Base-by-base conservation (phyloP, 805 yeast genomes). In the Candida ovalis region DNA sequence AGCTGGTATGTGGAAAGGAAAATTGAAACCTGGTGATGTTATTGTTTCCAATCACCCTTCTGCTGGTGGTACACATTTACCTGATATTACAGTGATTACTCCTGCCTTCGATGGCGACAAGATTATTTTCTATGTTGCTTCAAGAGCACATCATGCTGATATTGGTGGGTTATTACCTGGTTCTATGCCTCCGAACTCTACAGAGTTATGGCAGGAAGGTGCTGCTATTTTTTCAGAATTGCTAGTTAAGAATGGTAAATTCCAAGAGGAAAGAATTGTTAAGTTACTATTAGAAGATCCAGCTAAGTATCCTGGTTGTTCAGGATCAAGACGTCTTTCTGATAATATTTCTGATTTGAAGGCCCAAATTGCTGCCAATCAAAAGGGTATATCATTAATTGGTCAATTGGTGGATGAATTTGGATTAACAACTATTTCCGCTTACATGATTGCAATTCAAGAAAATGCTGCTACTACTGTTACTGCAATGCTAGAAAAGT, bases 71-170 rank as follows among this genome's bases (percentile, higher is more conserved):
- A 85, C 94, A 0, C 96, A 88, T 68, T 70, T 88, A 49, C 96
- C 96, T 0, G 96, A 88, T 68, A 89, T 91, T 54, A 91, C 97
- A 0, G 95, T 91, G 12, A 83, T 92, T 40, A 87, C 97, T 0
- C 98, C 98, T 0, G 90, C 91, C 1, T 86, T 88, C 61, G 72
- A 79, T n/a, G 73, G 73, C 39, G 77, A 72, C 6, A 65, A 71
- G 45, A 75, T 88, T 32, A 78, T 89, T 24, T 91, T 91, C 64
- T 91, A 88, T 74, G 90, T 88, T 13, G 98, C 97, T 0, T 84
- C 96, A 0, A 75, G 98, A 54, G 97, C 97, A 2, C 98, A 91
- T 68, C 98, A 92, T 68, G 91, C 97, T 5, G 98, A 91, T 66
- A 91, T 92, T 60, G 97, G 98, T 17, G 95, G 96, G 13, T 80